A percentile compares a stretch with the other conserved stretches of the same genome.
Conservation (phyloP, 2,329 filamentous ascomycete genomes). For the Fusarium heterosporum region DNA sequence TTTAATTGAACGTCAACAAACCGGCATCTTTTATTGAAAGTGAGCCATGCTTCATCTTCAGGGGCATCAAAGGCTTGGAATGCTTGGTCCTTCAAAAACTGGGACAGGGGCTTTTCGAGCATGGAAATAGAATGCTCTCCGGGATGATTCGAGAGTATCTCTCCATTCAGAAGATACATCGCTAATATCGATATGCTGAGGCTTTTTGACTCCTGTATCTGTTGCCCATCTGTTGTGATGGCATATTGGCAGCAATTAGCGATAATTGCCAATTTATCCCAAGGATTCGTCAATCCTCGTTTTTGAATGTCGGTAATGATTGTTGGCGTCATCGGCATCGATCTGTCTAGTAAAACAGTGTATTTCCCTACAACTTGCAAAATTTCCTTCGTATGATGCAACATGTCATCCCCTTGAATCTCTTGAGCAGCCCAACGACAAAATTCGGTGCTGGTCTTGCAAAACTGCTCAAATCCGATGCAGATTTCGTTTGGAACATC, state of each 20-base stretch:
- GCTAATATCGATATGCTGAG: slow-evolving; percentile 4
- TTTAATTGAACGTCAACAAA: not conserved
- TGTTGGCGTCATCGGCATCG: not conserved
- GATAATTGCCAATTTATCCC: slow-evolving; percentile 8
- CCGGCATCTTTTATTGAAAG: not conserved
- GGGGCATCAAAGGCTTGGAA: not conserved
- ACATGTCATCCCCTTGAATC: not conserved
- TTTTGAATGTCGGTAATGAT: not conserved
- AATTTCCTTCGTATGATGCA: not conserved
- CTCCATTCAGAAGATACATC: slow-evolving; percentile 2
- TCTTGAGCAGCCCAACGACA: not conserved
- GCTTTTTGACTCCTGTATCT: not conserved
- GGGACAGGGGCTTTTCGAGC: not conserved
- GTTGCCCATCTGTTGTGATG: not conserved
- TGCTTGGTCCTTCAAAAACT: not conserved
- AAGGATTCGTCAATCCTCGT: not conserved
- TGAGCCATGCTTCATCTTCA: not conserved
- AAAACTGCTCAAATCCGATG: not conserved
- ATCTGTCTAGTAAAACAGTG: not conserved
- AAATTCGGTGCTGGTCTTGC: not conserved
- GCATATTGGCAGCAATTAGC: slow-evolving; percentile 6
- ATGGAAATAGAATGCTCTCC: not conserved
- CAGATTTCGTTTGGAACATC: not conserved
- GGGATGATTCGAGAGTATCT: not conserved
- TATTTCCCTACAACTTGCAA: not conserved